phyloP scores from a whole-genome alignment of 1,139 yeast species.

The Magnusiomyces suaveolens region DNA sequence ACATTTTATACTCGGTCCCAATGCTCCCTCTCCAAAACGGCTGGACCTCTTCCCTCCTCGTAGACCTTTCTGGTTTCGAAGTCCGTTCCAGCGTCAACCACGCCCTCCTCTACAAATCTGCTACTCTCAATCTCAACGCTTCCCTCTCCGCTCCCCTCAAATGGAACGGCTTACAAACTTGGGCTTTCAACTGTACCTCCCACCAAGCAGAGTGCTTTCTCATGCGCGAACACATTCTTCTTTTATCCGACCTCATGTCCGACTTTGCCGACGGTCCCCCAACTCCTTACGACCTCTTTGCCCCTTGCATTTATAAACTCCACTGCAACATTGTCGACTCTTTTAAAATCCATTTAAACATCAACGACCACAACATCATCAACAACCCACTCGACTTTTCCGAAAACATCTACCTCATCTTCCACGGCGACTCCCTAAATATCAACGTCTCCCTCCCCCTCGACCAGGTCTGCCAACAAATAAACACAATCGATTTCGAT shows the following conservation, averaged over 20 bases:
- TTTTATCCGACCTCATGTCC: conserved; percentile 60
- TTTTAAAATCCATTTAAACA: conserved; percentile 59
- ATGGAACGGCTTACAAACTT: conserved; percentile 72
- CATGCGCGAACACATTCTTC: conserved; percentile 71
- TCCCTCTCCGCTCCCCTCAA: conserved; percentile 58
- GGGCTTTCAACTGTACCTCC: conserved; percentile 53
- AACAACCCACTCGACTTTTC: conserved; percentile 78
- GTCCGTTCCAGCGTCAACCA: conserved; percentile 81
- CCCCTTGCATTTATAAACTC: conserved; percentile 57
- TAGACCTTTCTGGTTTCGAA: conserved; percentile 50
- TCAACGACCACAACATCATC: conserved; percentile 79
- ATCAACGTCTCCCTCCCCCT: conserved; percentile 49
- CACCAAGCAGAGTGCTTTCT: conserved; percentile 50
- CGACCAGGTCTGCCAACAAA: conserved; percentile 48
- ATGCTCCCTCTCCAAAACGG: conserved; percentile 51
- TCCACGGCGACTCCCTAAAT: conserved; percentile 54
- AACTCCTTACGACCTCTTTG: conserved; percentile 58
- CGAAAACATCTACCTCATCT: conserved; percentile 66
- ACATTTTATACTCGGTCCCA: conserved; percentile 41
- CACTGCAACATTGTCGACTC: conserved; percentile 48
- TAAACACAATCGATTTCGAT: conserved; percentile 46
- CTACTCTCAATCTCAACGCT: conserved; percentile 46
- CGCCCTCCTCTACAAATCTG: conserved; percentile 61
- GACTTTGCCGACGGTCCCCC: conserved; percentile 76
- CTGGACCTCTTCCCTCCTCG: conserved; percentile 44